Evolutionary conservation across 106 monocot species (phyloP).

Genomic region (Allium cepa): DNA sequence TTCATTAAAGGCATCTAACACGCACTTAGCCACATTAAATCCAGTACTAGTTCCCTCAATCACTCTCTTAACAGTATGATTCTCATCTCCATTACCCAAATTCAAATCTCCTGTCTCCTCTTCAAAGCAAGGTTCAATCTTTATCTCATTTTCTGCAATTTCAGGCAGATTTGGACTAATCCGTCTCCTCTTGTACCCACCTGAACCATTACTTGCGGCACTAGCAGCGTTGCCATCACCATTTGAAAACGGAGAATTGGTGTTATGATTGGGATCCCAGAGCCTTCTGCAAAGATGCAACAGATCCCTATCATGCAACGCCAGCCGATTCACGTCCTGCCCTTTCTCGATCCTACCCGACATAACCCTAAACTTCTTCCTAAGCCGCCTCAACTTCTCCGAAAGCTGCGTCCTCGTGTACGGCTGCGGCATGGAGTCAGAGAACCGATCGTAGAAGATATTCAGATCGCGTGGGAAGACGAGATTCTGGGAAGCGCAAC

Average conservation of each 20-base stretch:
- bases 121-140: not conserved
- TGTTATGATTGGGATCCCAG: conserved; percentile 27
- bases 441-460: conserved; percentile 78
- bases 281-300: conserved; percentile 43
- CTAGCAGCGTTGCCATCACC: conserved; percentile 5
- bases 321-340: conserved; percentile 45
- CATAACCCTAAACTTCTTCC: conserved; percentile 61
- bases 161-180: conserved; percentile 1
- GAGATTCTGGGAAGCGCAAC: conserved; percentile 48
- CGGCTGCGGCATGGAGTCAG: conserved; percentile 63
- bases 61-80: no score
- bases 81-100: no score
- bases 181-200: conserved; percentile 5
- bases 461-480: conserved; percentile 79
- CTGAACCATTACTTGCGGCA: conserved; percentile 3
- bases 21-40: conserved; percentile 14
- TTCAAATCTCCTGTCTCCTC: no score
- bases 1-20: conserved; percentile 59
- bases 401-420: conserved; percentile 83
- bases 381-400: conserved; percentile 83
- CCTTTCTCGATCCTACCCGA: conserved; percentile 49
- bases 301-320: conserved; percentile 40
- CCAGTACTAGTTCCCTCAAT: no score
- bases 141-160: not conserved
- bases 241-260: conserved; percentile 26